A percentile compares a stretch with the other conserved stretches of the same genome.
These are phyloP conservation scores for Mycena galopus DNA, from an alignment of 768 basidiomycete species.

Conservation along the genomic window DNA sequence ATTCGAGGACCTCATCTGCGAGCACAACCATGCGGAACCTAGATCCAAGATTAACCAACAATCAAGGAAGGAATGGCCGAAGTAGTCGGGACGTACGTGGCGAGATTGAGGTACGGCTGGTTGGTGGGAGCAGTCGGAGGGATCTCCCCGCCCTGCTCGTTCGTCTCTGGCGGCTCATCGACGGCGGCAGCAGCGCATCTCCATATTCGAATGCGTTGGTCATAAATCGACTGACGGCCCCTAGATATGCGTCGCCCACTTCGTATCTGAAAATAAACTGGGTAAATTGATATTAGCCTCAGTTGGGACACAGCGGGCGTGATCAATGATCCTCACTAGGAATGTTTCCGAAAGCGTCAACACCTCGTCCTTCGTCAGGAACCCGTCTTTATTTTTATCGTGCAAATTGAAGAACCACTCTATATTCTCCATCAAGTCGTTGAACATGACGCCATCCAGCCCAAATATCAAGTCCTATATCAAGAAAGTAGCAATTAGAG, in stretches of 20 bases:
- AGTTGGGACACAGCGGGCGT: conserved; percentile 19
- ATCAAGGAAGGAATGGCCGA: neutral
- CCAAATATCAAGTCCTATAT: conserved; percentile 88
- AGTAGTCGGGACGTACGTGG: conserved; percentile 67
- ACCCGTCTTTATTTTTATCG: conserved; percentile 97
- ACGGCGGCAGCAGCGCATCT: conserved; percentile 84
- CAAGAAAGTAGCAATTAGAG: conserved; percentile 12
- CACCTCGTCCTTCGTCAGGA: conserved; percentile 95
- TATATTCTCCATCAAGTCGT: conserved; percentile 98
- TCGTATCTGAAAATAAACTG: conserved; percentile 99
- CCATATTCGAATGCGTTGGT: conserved; percentile 99
- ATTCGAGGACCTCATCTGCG: conserved; percentile 95
- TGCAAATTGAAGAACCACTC: conserved; percentile 99
- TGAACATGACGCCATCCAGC: conserved; percentile 92
- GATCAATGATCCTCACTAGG: conserved; percentile 65
- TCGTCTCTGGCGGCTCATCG: conserved; percentile 50
- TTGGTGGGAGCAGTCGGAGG: conserved; percentile 75
- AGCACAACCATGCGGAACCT: conserved; percentile 99
- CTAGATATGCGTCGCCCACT: conserved; percentile 95
- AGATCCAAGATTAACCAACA: neutral
- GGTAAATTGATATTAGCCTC: neutral
- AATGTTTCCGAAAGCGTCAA: conserved; percentile 95
- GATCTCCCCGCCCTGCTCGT: conserved; percentile 53
- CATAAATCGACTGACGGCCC: conserved; percentile 97
- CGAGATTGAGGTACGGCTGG: conserved; percentile 92